Base-by-base conservation (phyloP, 1,284 basidiomycete genomes). In the Vanrija sp. region DNA sequence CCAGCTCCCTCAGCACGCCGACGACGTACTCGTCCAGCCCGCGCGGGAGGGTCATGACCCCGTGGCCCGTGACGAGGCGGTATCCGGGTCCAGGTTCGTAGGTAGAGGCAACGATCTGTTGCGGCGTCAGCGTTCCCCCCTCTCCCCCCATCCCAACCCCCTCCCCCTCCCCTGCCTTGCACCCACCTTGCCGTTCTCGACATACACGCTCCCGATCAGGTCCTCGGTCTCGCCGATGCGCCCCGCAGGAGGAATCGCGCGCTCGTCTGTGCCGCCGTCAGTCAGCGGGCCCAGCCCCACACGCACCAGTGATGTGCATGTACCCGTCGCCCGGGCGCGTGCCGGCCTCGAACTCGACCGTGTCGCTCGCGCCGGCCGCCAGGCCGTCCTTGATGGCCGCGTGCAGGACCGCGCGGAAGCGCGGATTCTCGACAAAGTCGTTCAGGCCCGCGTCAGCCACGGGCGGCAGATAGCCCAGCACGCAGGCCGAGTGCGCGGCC, bases 211-310 rank as follows among this genome's bases (percentile, higher is more conserved):
- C 6, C 66, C 74, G 9, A 77, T 72, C n/a, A 76, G 60, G 59
- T 77, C 76, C 55, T 77, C 74, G 1, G 73, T 67, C 59, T 76
- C 74, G 18, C 72, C 73, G 48, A 76, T 74, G n/a, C 76, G 62
- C 5, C 74, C 74, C 15, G 70, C 66, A 1, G 74, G 74, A 1
- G 76, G 74, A 0, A 74, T 45, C 8, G 69, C 69, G 45, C 76
- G 60, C 52, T 74, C 73, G 55, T 75, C 75, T 75, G 67, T 75
- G 21, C 21, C 21, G 5, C 5, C 21, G 21, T 23, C 21, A 23
- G 21, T 23, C 21, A 23, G 21, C 21, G 21, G 5, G 9, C 26
- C 19, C 23, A 29, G 23, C 7, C 15, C 38, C n/a, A 5, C 51
- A 64, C 72, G 47, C 40, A 76, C 73, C 74, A 0, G 68, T 71